Evolutionary conservation across 768 basidiomycete species (phyloP).

Genomic region (Lentinula guzmanii): DNA sequence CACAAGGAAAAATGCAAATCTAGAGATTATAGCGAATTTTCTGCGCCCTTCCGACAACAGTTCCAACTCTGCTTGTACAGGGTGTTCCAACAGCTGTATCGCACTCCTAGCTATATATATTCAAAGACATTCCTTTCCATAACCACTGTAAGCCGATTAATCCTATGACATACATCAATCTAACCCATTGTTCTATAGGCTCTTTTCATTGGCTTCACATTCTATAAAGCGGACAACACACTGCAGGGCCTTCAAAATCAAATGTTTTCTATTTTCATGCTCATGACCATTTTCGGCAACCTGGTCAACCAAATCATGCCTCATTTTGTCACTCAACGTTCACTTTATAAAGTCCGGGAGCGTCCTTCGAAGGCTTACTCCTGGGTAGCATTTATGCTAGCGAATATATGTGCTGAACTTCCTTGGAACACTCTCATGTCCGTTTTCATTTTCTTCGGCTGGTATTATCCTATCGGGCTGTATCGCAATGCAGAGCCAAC

Average conservation of each 20-base stretch:
- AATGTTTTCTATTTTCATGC: conserved; percentile 22
- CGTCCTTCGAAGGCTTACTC: conserved; percentile 25
- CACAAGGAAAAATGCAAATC: conserved; percentile 5
- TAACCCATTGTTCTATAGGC: not conserved
- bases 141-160: conserved; percentile 1
- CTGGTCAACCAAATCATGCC: conserved; percentile 31
- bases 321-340: conserved; percentile 26
- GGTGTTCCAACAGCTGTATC: conserved; percentile 21
- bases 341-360: conserved; percentile 28
- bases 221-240: conserved; percentile 20
- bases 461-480: conserved; percentile 31
- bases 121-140: conserved; percentile 12
- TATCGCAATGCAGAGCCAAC: conserved; percentile 32
- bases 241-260: conserved; percentile 22
- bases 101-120: conserved; percentile 21
- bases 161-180: not conserved
- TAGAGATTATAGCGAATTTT: conserved; percentile 14
- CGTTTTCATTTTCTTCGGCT: conserved; percentile 25
- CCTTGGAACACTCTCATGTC: conserved; percentile 20
- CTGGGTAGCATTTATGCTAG: conserved; percentile 24
- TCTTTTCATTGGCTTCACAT: conserved; percentile 25
- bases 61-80: conserved; percentile 17
- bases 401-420: conserved; percentile 25
- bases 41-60: conserved; percentile 17
- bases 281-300: conserved; percentile 20